phyloP scores from a whole-genome alignment of 306 rosid species.

The Vachellia pachyceras region DNA sequence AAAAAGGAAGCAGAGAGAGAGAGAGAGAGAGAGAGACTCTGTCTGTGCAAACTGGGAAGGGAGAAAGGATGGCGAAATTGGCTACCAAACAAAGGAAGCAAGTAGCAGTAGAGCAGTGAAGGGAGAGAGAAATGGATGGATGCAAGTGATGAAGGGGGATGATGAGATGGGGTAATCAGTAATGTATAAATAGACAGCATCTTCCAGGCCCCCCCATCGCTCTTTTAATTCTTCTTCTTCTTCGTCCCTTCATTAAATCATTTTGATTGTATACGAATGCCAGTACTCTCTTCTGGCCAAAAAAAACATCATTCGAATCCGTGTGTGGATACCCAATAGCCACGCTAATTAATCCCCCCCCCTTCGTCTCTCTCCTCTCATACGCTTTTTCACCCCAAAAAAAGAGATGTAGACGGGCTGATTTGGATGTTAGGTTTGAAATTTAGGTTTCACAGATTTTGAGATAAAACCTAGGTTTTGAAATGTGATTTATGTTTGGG shows the following conservation, averaged over 20 bases:
- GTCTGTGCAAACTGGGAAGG: not conserved
- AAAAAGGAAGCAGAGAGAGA: not conserved
- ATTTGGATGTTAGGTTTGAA: no score
- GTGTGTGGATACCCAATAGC: not conserved
- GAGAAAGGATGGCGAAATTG: not conserved
- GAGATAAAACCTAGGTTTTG: no score
- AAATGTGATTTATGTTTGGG: no score
- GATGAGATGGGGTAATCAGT: constrained; percentile 9
- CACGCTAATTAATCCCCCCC: not conserved
- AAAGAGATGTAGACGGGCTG: no score
- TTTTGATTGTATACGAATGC: not conserved
- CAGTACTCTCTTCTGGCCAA: not conserved
- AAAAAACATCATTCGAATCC: not conserved
- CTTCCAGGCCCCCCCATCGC: not conserved
- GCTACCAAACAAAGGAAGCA: not conserved
- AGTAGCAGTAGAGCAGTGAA: not conserved
- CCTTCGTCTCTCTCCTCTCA: not conserved
- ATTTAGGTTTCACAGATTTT: no score
- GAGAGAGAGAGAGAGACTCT: constrained; percentile 49
- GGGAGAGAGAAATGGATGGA: not conserved
- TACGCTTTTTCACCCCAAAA: not conserved
- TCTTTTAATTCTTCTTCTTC: not conserved
- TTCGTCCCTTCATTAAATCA: not conserved
- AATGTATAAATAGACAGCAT: constrained; percentile 42
- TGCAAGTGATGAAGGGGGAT: constrained; percentile 1